These are phyloP conservation scores for Chamaecrista fasciculata DNA, from an alignment of 306 rosid genomes.

Conservation along the genomic window DNA sequence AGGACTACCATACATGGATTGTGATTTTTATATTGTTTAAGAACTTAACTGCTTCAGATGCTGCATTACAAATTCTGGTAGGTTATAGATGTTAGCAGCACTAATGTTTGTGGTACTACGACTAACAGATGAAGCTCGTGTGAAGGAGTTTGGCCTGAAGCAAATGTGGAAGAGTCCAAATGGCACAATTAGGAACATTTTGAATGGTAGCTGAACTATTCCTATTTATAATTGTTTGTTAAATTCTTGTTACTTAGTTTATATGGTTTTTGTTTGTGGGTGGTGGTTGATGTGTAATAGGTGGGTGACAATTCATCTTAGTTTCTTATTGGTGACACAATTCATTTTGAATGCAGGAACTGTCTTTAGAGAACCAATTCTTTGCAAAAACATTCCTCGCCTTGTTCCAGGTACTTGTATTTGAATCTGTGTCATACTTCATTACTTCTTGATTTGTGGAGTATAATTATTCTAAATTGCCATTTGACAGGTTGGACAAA, in stretches of 20 bases:
- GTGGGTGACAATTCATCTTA: not conserved
- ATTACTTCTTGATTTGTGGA: constrained; percentile 16
- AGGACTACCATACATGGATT: not conserved
- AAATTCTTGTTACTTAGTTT: constrained; percentile 5
- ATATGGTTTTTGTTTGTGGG: constrained; percentile 15
- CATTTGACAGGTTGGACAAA: constrained; percentile 89
- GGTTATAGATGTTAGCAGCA: constrained; percentile 12
- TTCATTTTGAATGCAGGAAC: constrained; percentile 83
- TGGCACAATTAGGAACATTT: constrained; percentile 94
- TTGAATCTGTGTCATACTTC: not conserved
- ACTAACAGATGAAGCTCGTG: constrained; percentile 84
- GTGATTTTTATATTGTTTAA: not conserved
- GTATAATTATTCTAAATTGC: constrained; percentile 26
- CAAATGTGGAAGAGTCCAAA: constrained; percentile 99
- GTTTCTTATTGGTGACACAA: constrained; percentile 13
- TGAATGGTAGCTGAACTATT: constrained; percentile 63
- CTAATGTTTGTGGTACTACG: constrained; percentile 29
- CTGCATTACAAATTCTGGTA: constrained; percentile 1
- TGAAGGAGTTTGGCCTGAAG: constrained; percentile 84
- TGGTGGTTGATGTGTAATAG: not conserved
- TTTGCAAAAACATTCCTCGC: constrained; percentile 92
- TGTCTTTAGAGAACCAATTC: constrained; percentile 95
- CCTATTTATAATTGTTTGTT: constrained; percentile 13
- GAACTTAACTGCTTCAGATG: constrained; percentile 14
- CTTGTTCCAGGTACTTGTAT: constrained; percentile 85